Percentiles rank a stretch among this genome's conserved stretches.
phyloP scores from a whole-genome alignment of 441 rosid species.

The Corymbia calophylla region DNA sequence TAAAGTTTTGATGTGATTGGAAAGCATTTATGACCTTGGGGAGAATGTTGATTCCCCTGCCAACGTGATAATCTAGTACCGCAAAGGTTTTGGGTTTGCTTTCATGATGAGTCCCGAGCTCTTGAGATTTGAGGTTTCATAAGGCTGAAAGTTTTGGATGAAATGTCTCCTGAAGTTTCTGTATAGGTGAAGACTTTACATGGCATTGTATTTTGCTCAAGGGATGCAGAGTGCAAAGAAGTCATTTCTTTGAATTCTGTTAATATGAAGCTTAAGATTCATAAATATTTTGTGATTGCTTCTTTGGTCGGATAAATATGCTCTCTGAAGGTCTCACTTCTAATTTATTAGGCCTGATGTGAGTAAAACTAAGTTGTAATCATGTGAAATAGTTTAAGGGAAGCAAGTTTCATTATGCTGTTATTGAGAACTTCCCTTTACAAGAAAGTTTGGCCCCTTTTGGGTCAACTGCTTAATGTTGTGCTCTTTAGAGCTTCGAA shows the following conservation, averaged over 20 bases:
- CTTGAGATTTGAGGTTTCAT: neutral
- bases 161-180: neutral
- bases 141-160: neutral
- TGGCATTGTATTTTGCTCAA: neutral
- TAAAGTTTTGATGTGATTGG: neutral
- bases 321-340: neutral
- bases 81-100: neutral
- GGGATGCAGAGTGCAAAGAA: neutral
- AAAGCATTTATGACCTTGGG: neutral
- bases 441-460: neutral
- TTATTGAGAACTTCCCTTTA: neutral
- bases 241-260: neutral
- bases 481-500: neutral
- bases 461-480: neutral
- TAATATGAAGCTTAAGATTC: neutral
- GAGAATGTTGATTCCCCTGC: neutral
- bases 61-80: neutral
- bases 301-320: neutral
- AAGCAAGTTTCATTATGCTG: neutral
- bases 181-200: neutral
- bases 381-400: neutral
- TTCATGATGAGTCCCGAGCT: neutral
- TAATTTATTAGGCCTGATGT: neutral
- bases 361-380: neutral
- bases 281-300: neutral